A percentile compares a stretch with the other conserved stretches of the same genome.
Evolutionary conservation across 208 protist species (phyloP).

Genomic region (Eutreptiella sp.): DNA sequence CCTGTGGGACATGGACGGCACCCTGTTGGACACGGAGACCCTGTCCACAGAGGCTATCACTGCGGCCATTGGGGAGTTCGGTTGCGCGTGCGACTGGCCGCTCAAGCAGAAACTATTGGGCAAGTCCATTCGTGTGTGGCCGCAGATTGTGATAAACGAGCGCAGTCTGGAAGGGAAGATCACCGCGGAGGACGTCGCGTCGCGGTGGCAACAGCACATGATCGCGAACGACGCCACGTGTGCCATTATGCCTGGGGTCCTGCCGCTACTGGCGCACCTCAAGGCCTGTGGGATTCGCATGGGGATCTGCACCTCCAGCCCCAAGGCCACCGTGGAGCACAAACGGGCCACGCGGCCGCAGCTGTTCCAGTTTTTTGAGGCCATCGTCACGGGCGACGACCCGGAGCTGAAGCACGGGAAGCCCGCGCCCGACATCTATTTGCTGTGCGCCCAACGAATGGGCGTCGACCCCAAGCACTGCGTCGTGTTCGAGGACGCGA

Average conservation of each 20-base stretch:
- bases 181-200: constrained; percentile 25
- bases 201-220: constrained; percentile 17
- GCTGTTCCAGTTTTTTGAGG: neutral
- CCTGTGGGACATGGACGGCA: constrained; percentile 34
- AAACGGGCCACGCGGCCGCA: neutral
- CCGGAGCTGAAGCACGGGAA: constrained; percentile 28
- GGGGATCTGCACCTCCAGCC: constrained; percentile 23
- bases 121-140: constrained; percentile 6
- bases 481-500: constrained; percentile 39
- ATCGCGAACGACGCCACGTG: constrained; percentile 25
- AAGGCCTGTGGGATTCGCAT: constrained; percentile 19
- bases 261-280: constrained; percentile 3
- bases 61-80: constrained; percentile 7
- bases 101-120: constrained; percentile 18
- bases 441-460: constrained; percentile 25
- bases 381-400: constrained; percentile 27
- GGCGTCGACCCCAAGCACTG: constrained; percentile 17
- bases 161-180: constrained; percentile 6
- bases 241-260: constrained; percentile 11
- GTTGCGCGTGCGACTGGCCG: constrained; percentile 11
- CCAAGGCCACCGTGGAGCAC: neutral
- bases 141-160: constrained; percentile 7
- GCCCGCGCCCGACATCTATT: constrained; percentile 39
- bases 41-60: constrained; percentile 11
- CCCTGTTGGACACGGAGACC: constrained; percentile 21